phyloP scores from a whole-genome alignment of 2,329 filamentous ascomycete species.

The Xenoacremonium recifei region DNA sequence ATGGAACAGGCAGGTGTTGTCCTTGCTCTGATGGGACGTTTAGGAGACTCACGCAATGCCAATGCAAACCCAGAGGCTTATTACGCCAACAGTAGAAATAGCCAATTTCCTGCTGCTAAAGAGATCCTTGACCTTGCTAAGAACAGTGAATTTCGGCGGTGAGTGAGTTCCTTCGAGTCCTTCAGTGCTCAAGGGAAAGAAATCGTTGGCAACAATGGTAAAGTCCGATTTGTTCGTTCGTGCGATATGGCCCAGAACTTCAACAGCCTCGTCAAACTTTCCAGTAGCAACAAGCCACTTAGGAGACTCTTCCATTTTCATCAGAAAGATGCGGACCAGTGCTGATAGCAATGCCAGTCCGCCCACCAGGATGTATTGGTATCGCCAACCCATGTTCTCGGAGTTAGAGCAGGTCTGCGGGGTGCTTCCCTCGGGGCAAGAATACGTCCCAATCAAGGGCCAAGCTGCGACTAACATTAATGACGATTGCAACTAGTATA shows the following conservation, averaged over 20 bases:
- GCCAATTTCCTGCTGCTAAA: conserved; percentile 1
- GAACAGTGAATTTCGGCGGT: neutral
- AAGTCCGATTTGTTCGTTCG: neutral
- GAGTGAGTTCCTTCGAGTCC: neutral
- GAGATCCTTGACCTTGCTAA: neutral
- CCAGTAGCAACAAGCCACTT: conserved; percentile 5
- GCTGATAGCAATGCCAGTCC: conserved; percentile 1
- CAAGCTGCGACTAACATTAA: conserved; percentile 3
- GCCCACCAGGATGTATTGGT: conserved; percentile 3
- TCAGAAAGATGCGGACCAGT: conserved; percentile 1
- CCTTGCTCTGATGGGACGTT: too few species aligned
- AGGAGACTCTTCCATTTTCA: conserved; percentile 7
- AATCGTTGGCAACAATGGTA: neutral
- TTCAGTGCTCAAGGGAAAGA: neutral
- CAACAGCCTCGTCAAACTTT: conserved; percentile 2
- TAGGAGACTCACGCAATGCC: conserved; percentile 2
- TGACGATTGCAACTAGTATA: too few species aligned
- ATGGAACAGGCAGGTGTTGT: too few species aligned
- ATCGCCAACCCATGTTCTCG: conserved; percentile 6
- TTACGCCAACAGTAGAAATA: conserved; percentile 1
- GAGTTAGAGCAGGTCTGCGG: conserved; percentile 2
- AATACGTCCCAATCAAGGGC: too few species aligned
- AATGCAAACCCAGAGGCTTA: conserved; percentile 3
- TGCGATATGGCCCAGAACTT: conserved; percentile 1
- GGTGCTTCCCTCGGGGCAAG: too few species aligned